Evolutionary conservation across 2,329 filamentous ascomycete species (phyloP).

Genomic region (Cordyceps cicadae): DNA sequence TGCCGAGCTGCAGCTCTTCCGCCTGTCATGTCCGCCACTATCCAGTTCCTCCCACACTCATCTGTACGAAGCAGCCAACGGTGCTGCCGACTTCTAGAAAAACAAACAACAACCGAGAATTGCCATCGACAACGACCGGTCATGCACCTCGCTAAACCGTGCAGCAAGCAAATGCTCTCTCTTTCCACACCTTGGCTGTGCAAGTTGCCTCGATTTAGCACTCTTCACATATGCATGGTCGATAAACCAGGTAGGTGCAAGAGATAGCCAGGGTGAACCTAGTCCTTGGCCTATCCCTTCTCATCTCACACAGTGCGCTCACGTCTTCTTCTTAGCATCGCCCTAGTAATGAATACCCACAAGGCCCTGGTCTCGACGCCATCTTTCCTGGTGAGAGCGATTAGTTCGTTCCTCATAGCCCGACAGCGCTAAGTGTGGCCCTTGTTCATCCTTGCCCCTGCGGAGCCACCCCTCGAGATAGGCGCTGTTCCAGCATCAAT

Average conservation of each 20-base stretch:
- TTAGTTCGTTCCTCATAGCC: conserved; percentile 4
- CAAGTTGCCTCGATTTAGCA: not conserved
- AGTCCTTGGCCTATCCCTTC: not conserved
- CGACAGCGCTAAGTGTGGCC: conserved; percentile 4
- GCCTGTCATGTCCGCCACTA: not conserved
- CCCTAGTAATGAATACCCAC: conserved; percentile 6
- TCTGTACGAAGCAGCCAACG: not conserved
- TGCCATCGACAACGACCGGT: not conserved
- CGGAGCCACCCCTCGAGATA: conserved; percentile 10
- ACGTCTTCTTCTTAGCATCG: conserved; percentile 5
- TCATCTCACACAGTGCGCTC: conserved; percentile 10
- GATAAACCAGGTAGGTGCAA: not conserved
- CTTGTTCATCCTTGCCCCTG: conserved; percentile 1
- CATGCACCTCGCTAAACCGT: not conserved
- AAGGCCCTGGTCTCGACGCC: conserved; percentile 4
- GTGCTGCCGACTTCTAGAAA: not conserved
- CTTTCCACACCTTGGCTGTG: not conserved
- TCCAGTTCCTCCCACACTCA: not conserved
- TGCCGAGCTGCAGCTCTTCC: not conserved
- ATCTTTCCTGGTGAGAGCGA: conserved; percentile 9
- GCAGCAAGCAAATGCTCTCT: not conserved
- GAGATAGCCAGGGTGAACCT: not conserved
- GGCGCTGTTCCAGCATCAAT: conserved; percentile 2
- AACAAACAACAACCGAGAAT: not conserved
- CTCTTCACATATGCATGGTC: not conserved